A percentile compares a stretch with the other conserved stretches of the same genome.
phyloP scores from a whole-genome alignment of 371 early-diverging fungal species.

The Umbelopsis sp. region DNA sequence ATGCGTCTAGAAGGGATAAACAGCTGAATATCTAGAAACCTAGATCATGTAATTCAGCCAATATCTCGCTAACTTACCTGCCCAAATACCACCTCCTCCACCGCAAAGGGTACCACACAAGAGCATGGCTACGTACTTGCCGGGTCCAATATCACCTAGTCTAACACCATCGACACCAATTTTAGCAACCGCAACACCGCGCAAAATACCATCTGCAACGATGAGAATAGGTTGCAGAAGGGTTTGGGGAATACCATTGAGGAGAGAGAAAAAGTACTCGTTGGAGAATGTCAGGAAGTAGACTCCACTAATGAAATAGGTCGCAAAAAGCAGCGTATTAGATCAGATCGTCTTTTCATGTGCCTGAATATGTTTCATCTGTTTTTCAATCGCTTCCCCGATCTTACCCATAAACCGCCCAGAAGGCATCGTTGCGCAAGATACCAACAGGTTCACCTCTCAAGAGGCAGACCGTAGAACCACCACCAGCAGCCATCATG shows the following conservation, averaged over 20 bases:
- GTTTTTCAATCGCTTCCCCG: background rate
- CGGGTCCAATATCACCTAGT: slow-evolving; percentile 39
- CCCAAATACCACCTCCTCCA: slow-evolving; percentile 61
- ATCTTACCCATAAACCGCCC: slow-evolving; percentile 47
- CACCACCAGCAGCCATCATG: slow-evolving; percentile 62
- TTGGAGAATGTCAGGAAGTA: slow-evolving; percentile 49
- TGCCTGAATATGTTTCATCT: too few relatives aligned
- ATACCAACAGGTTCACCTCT: slow-evolving; percentile 49
- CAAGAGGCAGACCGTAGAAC: slow-evolving; percentile 45
- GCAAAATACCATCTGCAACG: slow-evolving; percentile 51
- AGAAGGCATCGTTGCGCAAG: slow-evolving; percentile 45
- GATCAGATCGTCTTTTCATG: too few relatives aligned
- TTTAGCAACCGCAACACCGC: slow-evolving; percentile 50
- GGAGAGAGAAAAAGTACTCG: slow-evolving; percentile 33
- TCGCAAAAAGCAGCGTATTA: background rate
- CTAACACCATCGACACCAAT: slow-evolving; percentile 57
- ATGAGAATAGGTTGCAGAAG: slow-evolving; percentile 52
- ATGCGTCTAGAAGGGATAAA: slow-evolving; percentile 34
- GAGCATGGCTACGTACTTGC: slow-evolving; percentile 55
- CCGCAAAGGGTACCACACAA: slow-evolving; percentile 58
- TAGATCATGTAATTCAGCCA: too few relatives aligned
- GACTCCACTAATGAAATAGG: slow-evolving; percentile 28
- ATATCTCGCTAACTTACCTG: slow-evolving; percentile 30
- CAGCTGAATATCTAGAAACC: too few relatives aligned
- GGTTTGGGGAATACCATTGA: slow-evolving; percentile 35